Evolutionary conservation across 2,329 filamentous ascomycete species (phyloP).

Genomic region (Drechslerella dactyloides): DNA sequence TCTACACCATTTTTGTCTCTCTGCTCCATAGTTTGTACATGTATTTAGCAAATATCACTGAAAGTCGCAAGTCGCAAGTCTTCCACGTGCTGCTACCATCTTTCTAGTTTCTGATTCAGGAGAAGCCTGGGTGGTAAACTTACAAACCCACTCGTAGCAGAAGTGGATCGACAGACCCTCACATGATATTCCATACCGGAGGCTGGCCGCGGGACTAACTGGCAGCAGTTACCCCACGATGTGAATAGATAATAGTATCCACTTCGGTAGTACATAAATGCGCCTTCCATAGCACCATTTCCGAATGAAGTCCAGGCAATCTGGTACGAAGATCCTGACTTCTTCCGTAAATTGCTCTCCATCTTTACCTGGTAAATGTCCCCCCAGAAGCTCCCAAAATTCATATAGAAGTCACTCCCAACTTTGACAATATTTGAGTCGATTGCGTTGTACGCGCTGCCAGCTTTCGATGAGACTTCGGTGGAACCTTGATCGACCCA

Average conservation of each 20-base stretch:
- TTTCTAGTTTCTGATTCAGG: no score
- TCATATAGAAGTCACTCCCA: conserved; percentile 62
- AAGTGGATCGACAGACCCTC: conserved; percentile 67
- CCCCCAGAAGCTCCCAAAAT: conserved; percentile 73
- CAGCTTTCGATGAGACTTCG: conserved; percentile 61
- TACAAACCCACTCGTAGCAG: conserved; percentile 64
- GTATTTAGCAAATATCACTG: neutral
- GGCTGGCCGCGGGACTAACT: conserved; percentile 64
- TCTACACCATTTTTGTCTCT: conserved; percentile 64
- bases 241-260: conserved; percentile 71
- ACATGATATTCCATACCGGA: conserved; percentile 70
- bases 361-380: conserved; percentile 69
- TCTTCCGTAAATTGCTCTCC: conserved; percentile 56
- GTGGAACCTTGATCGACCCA: conserved; percentile 68
- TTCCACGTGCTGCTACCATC: no score
- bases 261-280: conserved; percentile 65
- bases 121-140: conserved; percentile 59
- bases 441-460: conserved; percentile 67
- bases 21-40: conserved; percentile 18
- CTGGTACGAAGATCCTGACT: conserved; percentile 59
- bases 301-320: conserved; percentile 65
- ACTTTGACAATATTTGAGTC: conserved; percentile 64
- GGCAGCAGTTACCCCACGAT: conserved; percentile 68
- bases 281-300: conserved; percentile 65
- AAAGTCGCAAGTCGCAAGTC: no score